These are phyloP conservation scores for Platanthera zijinensis DNA, from an alignment of 106 monocot genomes.

Conservation along the genomic window DNA sequence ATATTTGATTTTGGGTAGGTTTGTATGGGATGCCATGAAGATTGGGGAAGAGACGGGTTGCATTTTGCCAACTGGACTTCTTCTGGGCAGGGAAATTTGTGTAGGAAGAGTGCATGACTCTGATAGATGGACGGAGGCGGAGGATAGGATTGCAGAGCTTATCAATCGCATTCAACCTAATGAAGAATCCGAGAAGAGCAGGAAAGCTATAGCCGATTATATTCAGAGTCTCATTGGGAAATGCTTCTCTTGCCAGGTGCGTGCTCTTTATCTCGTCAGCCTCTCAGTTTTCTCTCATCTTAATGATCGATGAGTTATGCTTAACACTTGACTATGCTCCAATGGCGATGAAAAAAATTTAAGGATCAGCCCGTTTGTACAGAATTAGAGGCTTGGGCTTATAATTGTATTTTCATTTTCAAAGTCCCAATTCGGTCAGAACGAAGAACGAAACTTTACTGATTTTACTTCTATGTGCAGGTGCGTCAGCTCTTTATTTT, in stretches of 20 bases:
- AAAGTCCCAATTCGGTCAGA: no score
- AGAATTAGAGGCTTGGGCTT: no score
- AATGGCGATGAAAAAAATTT: not conserved
- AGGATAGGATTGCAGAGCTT: not conserved
- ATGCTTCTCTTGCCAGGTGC: not conserved
- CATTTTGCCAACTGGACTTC: not conserved
- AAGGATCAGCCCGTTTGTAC: no score
- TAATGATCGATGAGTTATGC: not conserved
- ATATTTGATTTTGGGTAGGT: not conserved
- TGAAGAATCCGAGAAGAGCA: not conserved
- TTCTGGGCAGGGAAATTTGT: not conserved
- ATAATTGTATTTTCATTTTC: no score
- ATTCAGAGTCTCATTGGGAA: slow-evolving; percentile 2
- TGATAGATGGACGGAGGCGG: not conserved
- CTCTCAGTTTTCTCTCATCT: not conserved
- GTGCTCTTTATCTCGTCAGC: not conserved
- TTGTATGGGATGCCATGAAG: slow-evolving; percentile 2
- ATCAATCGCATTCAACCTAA: not conserved
- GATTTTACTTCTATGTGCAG: no score
- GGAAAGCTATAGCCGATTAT: slow-evolving; percentile 4
- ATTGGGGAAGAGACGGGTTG: not conserved
- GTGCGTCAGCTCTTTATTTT: no score
- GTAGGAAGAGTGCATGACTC: not conserved
- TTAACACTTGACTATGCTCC: not conserved
- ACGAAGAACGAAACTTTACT: no score